Evolutionary conservation across 2,329 filamentous ascomycete species (phyloP).

Genomic region (Fusarium proliferatum): DNA sequence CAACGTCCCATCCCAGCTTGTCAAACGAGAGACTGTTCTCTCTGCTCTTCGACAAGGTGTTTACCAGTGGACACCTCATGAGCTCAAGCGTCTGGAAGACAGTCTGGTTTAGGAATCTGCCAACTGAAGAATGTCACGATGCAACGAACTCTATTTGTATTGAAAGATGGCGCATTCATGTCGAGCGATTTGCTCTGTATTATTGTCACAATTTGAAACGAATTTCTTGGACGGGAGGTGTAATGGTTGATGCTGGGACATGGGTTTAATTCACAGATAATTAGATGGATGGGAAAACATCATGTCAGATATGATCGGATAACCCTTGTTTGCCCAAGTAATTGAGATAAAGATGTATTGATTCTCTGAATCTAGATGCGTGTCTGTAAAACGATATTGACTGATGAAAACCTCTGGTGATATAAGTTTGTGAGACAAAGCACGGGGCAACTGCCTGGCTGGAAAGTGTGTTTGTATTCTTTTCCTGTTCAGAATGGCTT

Average conservation of each 20-base stretch:
- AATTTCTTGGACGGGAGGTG: constrained; percentile 51
- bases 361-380: background rate
- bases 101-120: constrained; percentile 47
- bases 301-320: constrained; percentile 41
- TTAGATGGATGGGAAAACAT: constrained; percentile 43
- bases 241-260: constrained; percentile 47
- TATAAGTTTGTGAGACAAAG: background rate
- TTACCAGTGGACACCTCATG: constrained; percentile 50
- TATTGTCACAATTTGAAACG: constrained; percentile 48
- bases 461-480: background rate
- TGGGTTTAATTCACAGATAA: constrained; percentile 47
- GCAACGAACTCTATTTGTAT: constrained; percentile 11
- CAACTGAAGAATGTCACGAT: constrained; percentile 39
- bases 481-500: background rate
- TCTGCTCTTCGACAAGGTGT: constrained; percentile 48
- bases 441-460: background rate
- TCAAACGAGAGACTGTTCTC: constrained; percentile 49
- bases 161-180: constrained; percentile 41
- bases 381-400: background rate
- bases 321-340: constrained; percentile 36
- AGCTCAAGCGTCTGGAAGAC: constrained; percentile 49
- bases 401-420: background rate
- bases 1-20: constrained; percentile 37
- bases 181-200: constrained; percentile 46
- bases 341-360: constrained; percentile 22